These are phyloP conservation scores for Yamadazyma aaseri DNA, from an alignment of 1,139 yeast genomes.

Conservation along the genomic window DNA sequence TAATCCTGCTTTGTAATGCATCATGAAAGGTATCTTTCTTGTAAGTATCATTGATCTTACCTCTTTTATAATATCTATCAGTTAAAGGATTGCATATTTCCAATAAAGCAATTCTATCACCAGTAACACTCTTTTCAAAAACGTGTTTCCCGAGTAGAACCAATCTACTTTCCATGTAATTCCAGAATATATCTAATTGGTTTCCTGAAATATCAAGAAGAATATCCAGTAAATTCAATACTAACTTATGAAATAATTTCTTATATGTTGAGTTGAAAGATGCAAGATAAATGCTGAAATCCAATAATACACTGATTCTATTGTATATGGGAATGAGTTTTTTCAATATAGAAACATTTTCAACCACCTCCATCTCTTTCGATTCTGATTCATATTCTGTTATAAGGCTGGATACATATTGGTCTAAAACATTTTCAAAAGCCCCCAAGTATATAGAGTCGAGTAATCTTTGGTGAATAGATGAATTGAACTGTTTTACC, in stretches of 20 bases:
- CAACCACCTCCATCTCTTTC: no score
- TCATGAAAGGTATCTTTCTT: constrained; percentile 43
- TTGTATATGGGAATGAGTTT: not conserved
- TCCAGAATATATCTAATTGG: constrained; percentile 26
- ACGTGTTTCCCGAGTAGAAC: constrained; percentile 20
- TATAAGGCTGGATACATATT: not conserved
- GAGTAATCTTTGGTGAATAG: constrained; percentile 5
- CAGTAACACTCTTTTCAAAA: constrained; percentile 27
- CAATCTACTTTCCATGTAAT: constrained; percentile 35
- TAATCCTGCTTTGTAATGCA: constrained; percentile 34
- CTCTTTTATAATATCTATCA: constrained; percentile 26
- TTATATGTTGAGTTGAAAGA: constrained; percentile 4
- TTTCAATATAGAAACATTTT: no score
- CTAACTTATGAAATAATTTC: constrained; percentile 8
- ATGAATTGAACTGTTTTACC: constrained; percentile 5
- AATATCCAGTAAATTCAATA: constrained; percentile 6
- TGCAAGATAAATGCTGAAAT: constrained; percentile 5
- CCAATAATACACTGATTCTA: constrained; percentile 6
- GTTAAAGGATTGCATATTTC: constrained; percentile 41
- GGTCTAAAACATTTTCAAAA: constrained; percentile 4
- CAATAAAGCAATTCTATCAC: constrained; percentile 40
- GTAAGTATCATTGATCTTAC: constrained; percentile 26
- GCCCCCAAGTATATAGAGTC: constrained; percentile 5
- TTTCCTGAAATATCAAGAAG: constrained; percentile 6
- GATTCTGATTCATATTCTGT: no score